Conservation (phyloP, 2,329 filamentous ascomycete genomes). For the Zasmidium cellare region DNA sequence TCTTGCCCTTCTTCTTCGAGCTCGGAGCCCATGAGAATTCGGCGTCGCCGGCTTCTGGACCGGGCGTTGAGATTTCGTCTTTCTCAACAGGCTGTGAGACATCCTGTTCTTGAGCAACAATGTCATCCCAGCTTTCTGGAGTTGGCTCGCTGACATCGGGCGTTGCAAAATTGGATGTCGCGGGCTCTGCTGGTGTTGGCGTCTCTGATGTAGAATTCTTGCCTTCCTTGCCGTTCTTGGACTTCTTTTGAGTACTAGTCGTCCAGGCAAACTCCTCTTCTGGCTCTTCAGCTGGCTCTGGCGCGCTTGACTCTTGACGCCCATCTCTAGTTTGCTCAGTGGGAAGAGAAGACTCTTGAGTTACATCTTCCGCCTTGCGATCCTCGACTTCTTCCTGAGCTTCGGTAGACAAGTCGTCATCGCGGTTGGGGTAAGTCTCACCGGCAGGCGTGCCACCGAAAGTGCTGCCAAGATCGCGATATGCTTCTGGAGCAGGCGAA, state of each 20-base stretch:
- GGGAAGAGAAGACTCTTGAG: too few species aligned
- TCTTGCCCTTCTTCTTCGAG: constrained; percentile 21
- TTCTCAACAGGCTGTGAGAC: neutral
- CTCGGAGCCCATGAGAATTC: constrained; percentile 7
- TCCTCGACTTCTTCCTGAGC: too few species aligned
- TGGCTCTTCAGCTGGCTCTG: constrained; percentile 9
- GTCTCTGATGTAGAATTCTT: neutral
- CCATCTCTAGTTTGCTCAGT: neutral
- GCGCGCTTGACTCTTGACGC: neutral
- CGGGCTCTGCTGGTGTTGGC: neutral
- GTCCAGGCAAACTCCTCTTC: constrained; percentile 13
- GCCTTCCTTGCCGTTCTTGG: constrained; percentile 33
- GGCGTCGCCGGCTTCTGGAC: neutral
- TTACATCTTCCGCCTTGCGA: too few species aligned
- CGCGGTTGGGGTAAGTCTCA: too few species aligned
- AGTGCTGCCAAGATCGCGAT: too few species aligned
- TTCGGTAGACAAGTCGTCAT: too few species aligned
- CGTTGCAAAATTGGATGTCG: neutral
- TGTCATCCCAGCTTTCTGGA: neutral
- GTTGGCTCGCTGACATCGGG: neutral
- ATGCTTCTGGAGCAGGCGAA: neutral
- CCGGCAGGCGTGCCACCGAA: too few species aligned
- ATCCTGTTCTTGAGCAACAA: neutral
- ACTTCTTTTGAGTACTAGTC: constrained; percentile 19
- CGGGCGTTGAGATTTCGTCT: neutral